Base-by-base conservation (phyloP, 805 yeast genomes). In the Saccharomyces kudriavzevii region DNA sequence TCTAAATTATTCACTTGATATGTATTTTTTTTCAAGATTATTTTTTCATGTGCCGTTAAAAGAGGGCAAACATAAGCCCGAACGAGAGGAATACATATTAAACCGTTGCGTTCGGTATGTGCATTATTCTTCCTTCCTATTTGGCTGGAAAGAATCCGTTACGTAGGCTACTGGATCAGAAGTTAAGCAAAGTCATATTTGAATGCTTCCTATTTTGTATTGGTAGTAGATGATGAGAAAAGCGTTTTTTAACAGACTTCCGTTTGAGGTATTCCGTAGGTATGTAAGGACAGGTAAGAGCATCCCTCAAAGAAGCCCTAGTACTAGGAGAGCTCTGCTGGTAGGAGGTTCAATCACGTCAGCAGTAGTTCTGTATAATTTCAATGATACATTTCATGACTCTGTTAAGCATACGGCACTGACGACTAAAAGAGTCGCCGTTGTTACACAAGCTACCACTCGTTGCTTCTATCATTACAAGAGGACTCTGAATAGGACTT, bases 381-480 rank as follows among this genome's bases (percentile, higher is more conserved):
- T 67, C 0, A 64, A 65, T 50, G 69, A 66, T 9, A 57, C 64
- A 4, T 57, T 61, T 1, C 65, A 63, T 52, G 61, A 58, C 28
- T 53, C 59, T 5, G 10, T 62, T 2, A 58, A 59, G 31, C 70
- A 68, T 53, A 26, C 64, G 2, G 53, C 54, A 26, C 40, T 61
- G 65, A 72, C 69, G 62, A 68, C 59, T 77, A 82, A 63, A 56
- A 75, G 94, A 56, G 78, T 82, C 0, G 77, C 81, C 1, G 82
- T 83, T 3, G 92, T 86, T 0, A 72, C 84, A 0, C 67, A 76
- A 10, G 96, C 96, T 2, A 85, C 92, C 1, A 59, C 77, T 5
- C 74, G 83, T 56, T 92, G 98, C 67, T 84, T 92, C 60, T 74
- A 76, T 56, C 73, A 84, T 31, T 94, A 94, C 70, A 76, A 84